Evolutionary conservation across 257 asterid genomes (phyloP).

Genomic region (Leonotis leonurus): DNA sequence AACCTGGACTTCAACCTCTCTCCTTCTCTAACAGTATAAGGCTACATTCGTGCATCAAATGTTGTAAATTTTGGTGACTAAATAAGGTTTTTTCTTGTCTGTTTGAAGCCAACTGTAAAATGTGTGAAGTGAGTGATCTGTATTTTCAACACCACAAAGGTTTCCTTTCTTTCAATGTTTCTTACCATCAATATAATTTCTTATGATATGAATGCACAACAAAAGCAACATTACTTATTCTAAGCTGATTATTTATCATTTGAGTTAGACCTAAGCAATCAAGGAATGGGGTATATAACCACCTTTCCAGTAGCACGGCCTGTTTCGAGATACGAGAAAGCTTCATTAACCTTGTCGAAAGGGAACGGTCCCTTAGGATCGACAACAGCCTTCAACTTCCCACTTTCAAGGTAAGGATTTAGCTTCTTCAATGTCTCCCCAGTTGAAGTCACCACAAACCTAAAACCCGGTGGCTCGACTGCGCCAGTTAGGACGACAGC

Average conservation of each 20-base stretch:
- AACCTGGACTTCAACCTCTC: slow-evolving; percentile 49
- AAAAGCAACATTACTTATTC: neutral
- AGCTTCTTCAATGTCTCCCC: slow-evolving; percentile 63
- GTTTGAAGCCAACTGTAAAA: neutral
- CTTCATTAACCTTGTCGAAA: slow-evolving; percentile 67
- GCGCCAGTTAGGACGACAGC: slow-evolving; percentile 76
- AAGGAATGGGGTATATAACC: slow-evolving; percentile 73
- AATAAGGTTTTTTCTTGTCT: slow-evolving; percentile 4
- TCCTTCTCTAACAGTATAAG: slow-evolving; percentile 32
- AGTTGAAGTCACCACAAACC: slow-evolving; percentile 72
- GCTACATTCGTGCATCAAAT: neutral
- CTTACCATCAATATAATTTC: too few relatives aligned
- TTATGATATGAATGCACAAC: too few relatives aligned
- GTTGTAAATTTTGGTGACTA: slow-evolving; percentile 9
- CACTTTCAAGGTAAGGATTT: slow-evolving; percentile 64
- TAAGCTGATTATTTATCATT: neutral
- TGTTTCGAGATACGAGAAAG: slow-evolving; percentile 69
- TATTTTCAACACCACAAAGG: neutral
- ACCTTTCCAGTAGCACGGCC: slow-evolving; percentile 74
- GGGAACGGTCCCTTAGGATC: slow-evolving; percentile 82
- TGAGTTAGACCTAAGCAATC: slow-evolving; percentile 13
- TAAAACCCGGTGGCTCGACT: slow-evolving; percentile 73
- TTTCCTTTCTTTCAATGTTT: neutral
- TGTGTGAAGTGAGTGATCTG: neutral
- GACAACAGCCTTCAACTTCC: slow-evolving; percentile 59